phyloP scores from a whole-genome alignment of 225 moss, liverwort and hornwort genomes.

The Pseudisothecium myosuroides region DNA sequence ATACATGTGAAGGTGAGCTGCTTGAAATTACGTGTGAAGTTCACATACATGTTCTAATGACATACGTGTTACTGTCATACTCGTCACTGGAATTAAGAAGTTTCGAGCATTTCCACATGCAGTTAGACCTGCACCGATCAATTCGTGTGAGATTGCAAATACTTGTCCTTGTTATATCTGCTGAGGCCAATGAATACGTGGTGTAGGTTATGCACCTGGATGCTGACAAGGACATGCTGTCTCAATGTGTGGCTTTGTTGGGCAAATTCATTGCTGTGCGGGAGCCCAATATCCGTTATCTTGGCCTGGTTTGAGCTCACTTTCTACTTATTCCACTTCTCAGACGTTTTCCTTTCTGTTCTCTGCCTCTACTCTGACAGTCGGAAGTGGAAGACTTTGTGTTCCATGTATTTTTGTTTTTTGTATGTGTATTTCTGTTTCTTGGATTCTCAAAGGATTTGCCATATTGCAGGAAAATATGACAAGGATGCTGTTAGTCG shows the following conservation, averaged over 20 bases:
- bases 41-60: background rate
- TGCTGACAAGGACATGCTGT: constrained; percentile 97
- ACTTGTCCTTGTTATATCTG: background rate
- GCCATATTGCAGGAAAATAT: constrained; percentile 81
- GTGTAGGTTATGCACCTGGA: constrained; percentile 98
- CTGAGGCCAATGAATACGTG: background rate
- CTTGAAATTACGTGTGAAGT: background rate
- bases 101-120: background rate
- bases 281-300: constrained; percentile 93
- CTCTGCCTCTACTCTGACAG: background rate
- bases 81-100: background rate
- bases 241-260: constrained; percentile 90
- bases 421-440: background rate
- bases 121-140: background rate
- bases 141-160: background rate
- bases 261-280: constrained; percentile 97
- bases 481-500: constrained; percentile 95
- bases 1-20: background rate
- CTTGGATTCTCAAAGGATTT: background rate
- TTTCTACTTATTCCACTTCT: background rate
- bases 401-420: background rate
- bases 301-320: constrained; percentile 70
- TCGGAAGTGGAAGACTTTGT: background rate
- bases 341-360: background rate
- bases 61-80: background rate